Percentiles rank a stretch among this genome's conserved stretches.
Evolutionary conservation across 495 filamentous ascomycete species (phyloP).

Genomic region (Durotheca rogersii): DNA sequence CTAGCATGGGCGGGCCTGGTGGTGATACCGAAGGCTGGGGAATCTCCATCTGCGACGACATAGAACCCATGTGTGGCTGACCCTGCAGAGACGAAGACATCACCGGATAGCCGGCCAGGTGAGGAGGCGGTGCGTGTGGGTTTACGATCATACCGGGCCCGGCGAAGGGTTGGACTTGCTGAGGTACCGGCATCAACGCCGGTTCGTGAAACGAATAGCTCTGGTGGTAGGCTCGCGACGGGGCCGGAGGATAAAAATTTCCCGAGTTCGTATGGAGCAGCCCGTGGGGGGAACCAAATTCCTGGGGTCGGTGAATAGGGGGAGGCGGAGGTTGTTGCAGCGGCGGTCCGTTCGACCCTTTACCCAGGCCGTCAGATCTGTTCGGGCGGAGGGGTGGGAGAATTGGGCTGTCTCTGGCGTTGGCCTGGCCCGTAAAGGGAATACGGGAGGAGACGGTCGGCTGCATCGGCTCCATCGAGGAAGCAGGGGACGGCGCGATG

Average conservation of each 20-base stretch:
- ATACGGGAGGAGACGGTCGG: conserved; percentile 19
- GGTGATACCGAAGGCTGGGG: conserved; percentile 33
- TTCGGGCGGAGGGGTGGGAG: conserved; percentile 47
- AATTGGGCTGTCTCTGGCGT: conserved; percentile 19
- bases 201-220: conserved; percentile 40
- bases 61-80: conserved; percentile 21
- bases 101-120: conserved; percentile 18
- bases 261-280: conserved; percentile 44
- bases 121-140: conserved; percentile 14
- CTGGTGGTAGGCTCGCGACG: conserved; percentile 45
- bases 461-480: conserved; percentile 12
- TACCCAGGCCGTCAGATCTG: conserved; percentile 15
- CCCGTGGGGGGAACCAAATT: conserved; percentile 29
- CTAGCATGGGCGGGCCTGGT: conserved; percentile 18
- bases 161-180: conserved; percentile 9
- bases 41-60: conserved; percentile 26
- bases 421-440: conserved; percentile 27
- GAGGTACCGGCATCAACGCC: conserved; percentile 11
- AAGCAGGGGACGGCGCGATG: conserved; percentile 28
- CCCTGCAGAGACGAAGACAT: conserved; percentile 28
- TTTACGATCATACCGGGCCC: conserved; percentile 15
- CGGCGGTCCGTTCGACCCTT: conserved; percentile 22
- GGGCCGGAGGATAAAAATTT: conserved; percentile 38
- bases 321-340: conserved; percentile 17
- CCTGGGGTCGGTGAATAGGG: conserved; percentile 13